A percentile compares a stretch with the other conserved stretches of the same genome.
Evolutionary conservation across 116 monocot species (phyloP).

Genomic region (Phalaenopsis hybrid): DNA sequence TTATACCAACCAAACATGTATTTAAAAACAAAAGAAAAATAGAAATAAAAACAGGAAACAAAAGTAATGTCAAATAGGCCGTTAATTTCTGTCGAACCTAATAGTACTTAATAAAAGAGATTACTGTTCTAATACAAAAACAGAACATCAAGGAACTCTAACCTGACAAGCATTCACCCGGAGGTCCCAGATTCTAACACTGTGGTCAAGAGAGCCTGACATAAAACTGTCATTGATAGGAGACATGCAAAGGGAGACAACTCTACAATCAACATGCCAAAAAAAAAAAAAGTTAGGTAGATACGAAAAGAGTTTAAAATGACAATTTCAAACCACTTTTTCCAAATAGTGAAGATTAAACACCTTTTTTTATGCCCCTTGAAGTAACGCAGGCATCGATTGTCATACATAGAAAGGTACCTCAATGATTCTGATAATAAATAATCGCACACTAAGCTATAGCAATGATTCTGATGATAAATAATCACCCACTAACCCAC

Average conservation of each 20-base stretch:
- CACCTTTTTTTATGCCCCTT: constrained; percentile 92
- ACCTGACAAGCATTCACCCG: constrained; percentile 99
- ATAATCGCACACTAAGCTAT: constrained; percentile 24
- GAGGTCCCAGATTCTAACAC: constrained; percentile 96
- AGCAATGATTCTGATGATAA: constrained; percentile 54
- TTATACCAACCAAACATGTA: too few species aligned
- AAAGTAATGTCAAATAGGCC: too few species aligned
- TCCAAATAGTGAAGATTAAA: constrained; percentile 11
- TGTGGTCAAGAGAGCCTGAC: constrained; percentile 98
- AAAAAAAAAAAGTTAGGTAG: neutral
- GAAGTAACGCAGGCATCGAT: constrained; percentile 89
- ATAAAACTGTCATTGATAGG: constrained; percentile 99
- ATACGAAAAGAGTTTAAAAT: neutral
- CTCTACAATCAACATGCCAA: constrained; percentile 37
- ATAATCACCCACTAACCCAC: neutral
- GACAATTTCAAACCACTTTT: neutral
- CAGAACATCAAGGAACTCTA: constrained; percentile 6
- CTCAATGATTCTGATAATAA: constrained; percentile 60
- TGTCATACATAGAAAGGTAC: constrained; percentile 93
- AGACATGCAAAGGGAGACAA: constrained; percentile 98
- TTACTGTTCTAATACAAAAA: neutral
- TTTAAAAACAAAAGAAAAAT: too few species aligned
- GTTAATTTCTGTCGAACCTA: constrained; percentile 2
- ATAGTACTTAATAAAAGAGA: neutral
- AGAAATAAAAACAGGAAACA: too few species aligned